Evolutionary conservation across 2,329 filamentous ascomycete species (phyloP), one percentile per base, ranked within the genome.

Genomic region (Colletotrichum sp.): DNA sequence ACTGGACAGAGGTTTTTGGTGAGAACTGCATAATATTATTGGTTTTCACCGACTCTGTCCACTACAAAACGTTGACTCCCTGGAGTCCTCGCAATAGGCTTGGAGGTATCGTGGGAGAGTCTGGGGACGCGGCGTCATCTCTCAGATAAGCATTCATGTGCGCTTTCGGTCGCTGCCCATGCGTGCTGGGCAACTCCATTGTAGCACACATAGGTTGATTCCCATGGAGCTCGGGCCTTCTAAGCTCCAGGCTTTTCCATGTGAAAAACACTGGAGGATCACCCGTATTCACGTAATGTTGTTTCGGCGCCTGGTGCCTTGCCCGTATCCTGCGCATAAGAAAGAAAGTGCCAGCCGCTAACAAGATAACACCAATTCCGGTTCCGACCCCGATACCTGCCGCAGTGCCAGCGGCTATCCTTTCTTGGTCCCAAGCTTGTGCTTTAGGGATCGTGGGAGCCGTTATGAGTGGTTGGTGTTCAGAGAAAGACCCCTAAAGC

Each of bases 321-420:
- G 13, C 44, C 24, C 63, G 16, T 6, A 16, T 2, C 24, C 16
- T 48, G 9, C 48, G 28, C 13, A 57, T 2, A 13, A 68, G 9
- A 1, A 34, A 26, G 8, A 18, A 22, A 30, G 15, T 16, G 48
- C 16, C 44, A 22, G 32, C 12, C 3, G 55, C 22, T n/a, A 55
- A 1, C 7, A 68, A 8, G n/a, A 72, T 18, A 13, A 48, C 55
- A n/a, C 63, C 36, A 6, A 39, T 28, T 8, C 55, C 64, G 0
- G 64, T 22, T 16, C 62, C 71, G 24, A 72, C 5, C 8, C 48
- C 52, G 5, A 72, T 68, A 15, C 52, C 55, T 24, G 55, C 64
- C 13, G 55, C 55, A 7, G 28, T 6, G 32, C 63, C 30, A 22
- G 26, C n/a, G 1, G 71, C 22, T 10, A 72, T 18, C 3, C 15